phyloP scores from a whole-genome alignment of 2,329 filamentous ascomycete species.

The Bipolaris oryzae region DNA sequence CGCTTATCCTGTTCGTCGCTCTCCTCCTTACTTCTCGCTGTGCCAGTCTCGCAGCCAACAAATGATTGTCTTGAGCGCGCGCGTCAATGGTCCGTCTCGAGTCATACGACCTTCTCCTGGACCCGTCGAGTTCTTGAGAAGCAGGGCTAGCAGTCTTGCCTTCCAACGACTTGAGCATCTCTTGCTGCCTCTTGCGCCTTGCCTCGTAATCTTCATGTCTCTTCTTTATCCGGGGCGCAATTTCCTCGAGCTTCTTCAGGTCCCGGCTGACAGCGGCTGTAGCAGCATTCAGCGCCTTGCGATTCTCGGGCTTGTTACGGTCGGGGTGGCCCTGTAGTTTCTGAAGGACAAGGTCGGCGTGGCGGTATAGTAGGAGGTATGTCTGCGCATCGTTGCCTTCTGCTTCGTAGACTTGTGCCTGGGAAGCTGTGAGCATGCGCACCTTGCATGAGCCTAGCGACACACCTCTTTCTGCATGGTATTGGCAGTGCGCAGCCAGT shows the following conservation, averaged over 20 bases:
- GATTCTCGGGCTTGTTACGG: slow-evolving; percentile 67
- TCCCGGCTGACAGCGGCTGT: slow-evolving; percentile 68
- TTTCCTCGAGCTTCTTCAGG: slow-evolving; percentile 72
- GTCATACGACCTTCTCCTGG: slow-evolving; percentile 32
- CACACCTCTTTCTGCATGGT: slow-evolving; percentile 80
- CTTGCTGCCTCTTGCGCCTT: slow-evolving; percentile 31
- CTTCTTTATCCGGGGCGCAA: slow-evolving; percentile 78
- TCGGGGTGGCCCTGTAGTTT: slow-evolving; percentile 78
- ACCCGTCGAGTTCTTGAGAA: slow-evolving; percentile 33
- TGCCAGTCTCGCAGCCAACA: slow-evolving; percentile 43
- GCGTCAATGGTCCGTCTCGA: slow-evolving; percentile 41
- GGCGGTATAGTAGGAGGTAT: slow-evolving; percentile 89
- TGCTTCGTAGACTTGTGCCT: slow-evolving; percentile 83
- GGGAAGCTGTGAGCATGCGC: slow-evolving; percentile 25
- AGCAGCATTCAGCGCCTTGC: slow-evolving; percentile 60
- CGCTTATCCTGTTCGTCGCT: slow-evolving; percentile 53
- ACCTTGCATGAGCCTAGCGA: slow-evolving; percentile 5
- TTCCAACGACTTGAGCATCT: slow-evolving; percentile 36
- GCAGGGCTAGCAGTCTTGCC: slow-evolving; percentile 20
- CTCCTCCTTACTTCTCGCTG: slow-evolving; percentile 45
- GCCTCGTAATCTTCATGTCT: slow-evolving; percentile 62
- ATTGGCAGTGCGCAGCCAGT: slow-evolving; percentile 81
- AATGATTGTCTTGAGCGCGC: slow-evolving; percentile 33
- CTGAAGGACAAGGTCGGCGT: slow-evolving; percentile 81
- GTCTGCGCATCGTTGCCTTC: slow-evolving; percentile 88